Percentiles rank a stretch among this genome's conserved stretches.
Evolutionary conservation across 148 eudicot species (phyloP).

Genomic region (Diospyros lotus): DNA sequence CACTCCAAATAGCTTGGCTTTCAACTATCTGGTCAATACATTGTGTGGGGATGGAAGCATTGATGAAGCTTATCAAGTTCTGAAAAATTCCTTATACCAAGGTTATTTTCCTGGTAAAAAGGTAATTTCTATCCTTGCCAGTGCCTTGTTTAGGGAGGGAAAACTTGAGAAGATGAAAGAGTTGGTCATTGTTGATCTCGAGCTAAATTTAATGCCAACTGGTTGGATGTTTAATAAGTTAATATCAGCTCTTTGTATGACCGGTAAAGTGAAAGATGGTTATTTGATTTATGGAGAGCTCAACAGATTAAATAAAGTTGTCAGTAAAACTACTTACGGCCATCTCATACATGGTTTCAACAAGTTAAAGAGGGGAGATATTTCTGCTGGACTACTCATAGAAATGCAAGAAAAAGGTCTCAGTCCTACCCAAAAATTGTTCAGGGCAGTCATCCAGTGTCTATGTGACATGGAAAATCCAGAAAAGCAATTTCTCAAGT

Average conservation of each 20-base stretch:
- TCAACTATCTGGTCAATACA: conserved; percentile 61
- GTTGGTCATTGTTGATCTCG: conserved; percentile 47
- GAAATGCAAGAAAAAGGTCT: conserved; percentile 94
- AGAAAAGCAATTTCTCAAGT: conserved; percentile 44
- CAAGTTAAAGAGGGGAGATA: conserved; percentile 49
- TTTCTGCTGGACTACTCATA: conserved; percentile 61
- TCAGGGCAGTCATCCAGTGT: conserved; percentile 41
- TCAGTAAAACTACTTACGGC: conserved; percentile 38
- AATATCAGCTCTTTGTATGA: conserved; percentile 60
- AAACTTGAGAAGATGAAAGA: conserved; percentile 77
- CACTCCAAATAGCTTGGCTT: conserved; percentile 58
- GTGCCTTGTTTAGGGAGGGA: conserved; percentile 72
- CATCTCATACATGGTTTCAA: conserved; percentile 60
- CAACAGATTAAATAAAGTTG: conserved; percentile 35
- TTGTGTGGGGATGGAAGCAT: conserved; percentile 61
- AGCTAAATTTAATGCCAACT: conserved; percentile 38
- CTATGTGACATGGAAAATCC: conserved; percentile 50
- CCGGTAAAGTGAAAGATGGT: conserved; percentile 63
- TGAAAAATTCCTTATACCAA: conserved; percentile 46
- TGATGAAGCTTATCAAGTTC: conserved; percentile 61
- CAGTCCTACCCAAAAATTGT: conserved; percentile 31
- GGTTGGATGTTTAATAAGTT: conserved; percentile 42
- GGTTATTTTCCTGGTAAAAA: conserved; percentile 54
- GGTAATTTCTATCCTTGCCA: conserved; percentile 62
- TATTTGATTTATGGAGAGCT: conserved; percentile 54